Percentiles rank a stretch among this genome's conserved stretches.
Evolutionary conservation across 2,329 filamentous ascomycete species (phyloP).

Genomic region (Ascochyta viciae-villosae): DNA sequence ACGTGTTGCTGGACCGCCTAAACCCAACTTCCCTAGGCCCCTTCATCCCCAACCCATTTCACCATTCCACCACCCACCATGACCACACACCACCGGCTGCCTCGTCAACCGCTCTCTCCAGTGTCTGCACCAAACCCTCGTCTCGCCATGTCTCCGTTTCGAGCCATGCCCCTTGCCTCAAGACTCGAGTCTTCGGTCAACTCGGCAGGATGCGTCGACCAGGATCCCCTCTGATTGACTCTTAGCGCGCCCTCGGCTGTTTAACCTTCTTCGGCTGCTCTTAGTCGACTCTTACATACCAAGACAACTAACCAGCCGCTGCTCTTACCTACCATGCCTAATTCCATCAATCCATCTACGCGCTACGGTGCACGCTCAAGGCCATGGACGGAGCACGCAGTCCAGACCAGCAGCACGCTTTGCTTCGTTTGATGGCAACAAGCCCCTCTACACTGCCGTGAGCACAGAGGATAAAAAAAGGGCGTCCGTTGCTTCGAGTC

Average conservation of each 20-base stretch:
- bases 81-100: slow-evolving; percentile 5
- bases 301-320: slow-evolving; percentile 26
- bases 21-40: not conserved
- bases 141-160: slow-evolving; percentile 7
- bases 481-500: not conserved
- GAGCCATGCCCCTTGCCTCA: slow-evolving; percentile 14
- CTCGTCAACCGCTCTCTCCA: slow-evolving; percentile 2
- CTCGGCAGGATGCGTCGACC: slow-evolving; percentile 39
- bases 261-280: slow-evolving; percentile 27
- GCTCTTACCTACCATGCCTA: slow-evolving; percentile 14
- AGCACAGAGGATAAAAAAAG: not conserved
- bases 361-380: slow-evolving; percentile 2
- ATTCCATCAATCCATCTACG: slow-evolving; percentile 21
- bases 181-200: slow-evolving; percentile 27
- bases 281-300: slow-evolving; percentile 30
- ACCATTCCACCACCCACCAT: not conserved
- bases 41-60: not conserved
- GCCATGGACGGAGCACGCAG: not conserved
- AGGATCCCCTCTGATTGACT: slow-evolving; percentile 12
- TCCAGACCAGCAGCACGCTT: slow-evolving; percentile 8
- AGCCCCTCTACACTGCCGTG: not conserved
- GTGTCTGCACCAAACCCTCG: slow-evolving; percentile 5
- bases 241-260: slow-evolving; percentile 37
- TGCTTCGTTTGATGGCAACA: not conserved
- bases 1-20: not conserved